Base-by-base conservation (phyloP, 495 filamentous ascomycete species). In the Neurospora terricola region DNA sequence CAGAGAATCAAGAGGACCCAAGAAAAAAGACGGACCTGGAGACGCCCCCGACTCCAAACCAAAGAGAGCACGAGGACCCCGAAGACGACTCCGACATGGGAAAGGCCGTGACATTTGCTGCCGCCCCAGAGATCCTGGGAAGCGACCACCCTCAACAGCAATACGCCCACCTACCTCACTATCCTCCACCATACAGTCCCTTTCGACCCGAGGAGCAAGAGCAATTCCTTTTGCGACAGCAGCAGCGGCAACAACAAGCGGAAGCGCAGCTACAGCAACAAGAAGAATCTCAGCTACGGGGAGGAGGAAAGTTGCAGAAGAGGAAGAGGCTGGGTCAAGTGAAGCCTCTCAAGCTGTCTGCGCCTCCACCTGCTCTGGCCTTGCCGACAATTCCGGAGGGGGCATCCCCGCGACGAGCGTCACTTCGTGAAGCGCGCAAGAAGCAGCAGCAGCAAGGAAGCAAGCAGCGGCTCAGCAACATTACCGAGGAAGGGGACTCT, bases 321-420 rank as follows among this genome's bases (percentile, higher is more conserved):
- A 84, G 75, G 78, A 78, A 69, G 77, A 72, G 69, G 23, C 74
- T 5, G 38, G 40, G 45, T 30, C 27, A 34, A 54, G 42, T 75
- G 69, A 30, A 59, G 14, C 21, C 23, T 39, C 16, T 30, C 9
- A 30, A 14, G 14, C 54, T 66, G 14, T 66, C 54, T 34, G 27
- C 54, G 27, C 54, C 54, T 66, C 27, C 54, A 66, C 54, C 27
- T 68, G 36, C 69, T 18, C 74, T 75, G 11, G 73, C 74, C 70
- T 75, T 87, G 70, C 83, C 84, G 3, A 81, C 74, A 21, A 81
- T 86, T 69, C 84, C 84, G 6, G 80, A 84, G 76, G 83, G 85
- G 6, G 78, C 81, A 21, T 86, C 86, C 10, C 80, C 80, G n/a
- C 81, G 84, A 77, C 82, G 73, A 70, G 72, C 73, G 69, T 80